A percentile compares a stretch with the other conserved stretches of the same genome.
These are phyloP conservation scores for Penicillium sp. DNA, from an alignment of 2,329 filamentous ascomycete species.

Conservation along the genomic window DNA sequence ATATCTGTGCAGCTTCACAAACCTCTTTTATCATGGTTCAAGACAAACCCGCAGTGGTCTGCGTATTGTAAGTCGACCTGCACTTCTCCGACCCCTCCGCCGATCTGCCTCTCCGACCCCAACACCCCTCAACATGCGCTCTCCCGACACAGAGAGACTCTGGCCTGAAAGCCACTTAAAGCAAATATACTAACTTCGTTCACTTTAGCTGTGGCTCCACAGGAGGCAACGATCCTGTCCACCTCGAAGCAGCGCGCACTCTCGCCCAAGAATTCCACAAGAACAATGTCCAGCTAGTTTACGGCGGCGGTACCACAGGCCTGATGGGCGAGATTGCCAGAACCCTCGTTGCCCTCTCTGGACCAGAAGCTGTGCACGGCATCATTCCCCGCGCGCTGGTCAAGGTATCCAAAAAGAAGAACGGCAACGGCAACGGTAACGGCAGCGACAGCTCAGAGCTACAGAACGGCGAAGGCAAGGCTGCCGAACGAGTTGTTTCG, in stretches of 20 bases:
- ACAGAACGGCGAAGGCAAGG: constrained; percentile 47
- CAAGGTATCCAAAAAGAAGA: constrained; percentile 62
- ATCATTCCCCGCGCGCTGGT: constrained; percentile 90
- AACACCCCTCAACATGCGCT: neutral
- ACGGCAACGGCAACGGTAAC: constrained; percentile 22
- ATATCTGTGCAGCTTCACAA: neutral
- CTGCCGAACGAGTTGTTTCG: constrained; percentile 62
- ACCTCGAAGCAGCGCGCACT: constrained; percentile 76
- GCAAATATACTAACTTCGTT: neutral
- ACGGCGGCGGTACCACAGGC: constrained; percentile 91
- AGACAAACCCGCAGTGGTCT: constrained; percentile 68
- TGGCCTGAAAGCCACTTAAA: no score
- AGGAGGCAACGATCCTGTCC: constrained; percentile 70
- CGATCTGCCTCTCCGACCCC: neutral
- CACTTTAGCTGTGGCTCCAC: constrained; percentile 74
- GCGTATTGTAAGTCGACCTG: constrained; percentile 71
- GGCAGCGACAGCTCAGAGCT: constrained; percentile 48
- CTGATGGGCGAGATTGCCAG: constrained; percentile 94
- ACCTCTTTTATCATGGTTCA: constrained; percentile 22
- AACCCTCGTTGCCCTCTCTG: constrained; percentile 80
- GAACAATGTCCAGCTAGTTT: constrained; percentile 81
- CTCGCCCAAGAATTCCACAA: constrained; percentile 76
- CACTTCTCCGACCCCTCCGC: constrained; percentile 3
- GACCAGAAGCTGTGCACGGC: constrained; percentile 83
- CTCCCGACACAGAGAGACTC: neutral